These are phyloP conservation scores for Fusarium decemcellulare DNA, from an alignment of 2,329 filamentous ascomycete genomes.

Conservation along the genomic window DNA sequence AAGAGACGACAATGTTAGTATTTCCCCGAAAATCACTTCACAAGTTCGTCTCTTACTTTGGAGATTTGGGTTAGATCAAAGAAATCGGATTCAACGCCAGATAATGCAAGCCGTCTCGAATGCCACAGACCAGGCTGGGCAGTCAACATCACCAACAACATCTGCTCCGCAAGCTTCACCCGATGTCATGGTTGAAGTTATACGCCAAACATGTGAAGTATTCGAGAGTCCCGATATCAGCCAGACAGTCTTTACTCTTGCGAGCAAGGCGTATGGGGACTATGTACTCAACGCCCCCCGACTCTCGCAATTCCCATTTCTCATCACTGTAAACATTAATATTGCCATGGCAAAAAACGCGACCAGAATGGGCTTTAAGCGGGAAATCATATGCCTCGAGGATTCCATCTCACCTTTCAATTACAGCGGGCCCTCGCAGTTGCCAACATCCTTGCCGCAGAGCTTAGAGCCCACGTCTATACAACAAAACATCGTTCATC, in stretches of 20 bases:
- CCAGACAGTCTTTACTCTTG: constrained; percentile 3
- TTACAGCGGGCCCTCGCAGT: background rate
- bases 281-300: constrained; percentile 20
- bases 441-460: background rate
- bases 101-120: background rate
- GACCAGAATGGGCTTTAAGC: background rate
- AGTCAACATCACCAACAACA: background rate
- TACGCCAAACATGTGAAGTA: constrained; percentile 14
- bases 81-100: constrained; percentile 8
- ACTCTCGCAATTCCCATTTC: constrained; percentile 15
- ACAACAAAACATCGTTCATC: constrained; percentile 5
- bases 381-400: background rate
- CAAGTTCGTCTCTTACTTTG: background rate
- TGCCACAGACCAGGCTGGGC: background rate
- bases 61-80: background rate
- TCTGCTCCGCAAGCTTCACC: background rate
- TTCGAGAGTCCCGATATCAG: background rate
- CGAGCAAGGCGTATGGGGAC: constrained; percentile 20
- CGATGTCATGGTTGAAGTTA: background rate
- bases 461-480: background rate
- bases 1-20: constrained; percentile 26
- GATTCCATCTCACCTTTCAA: constrained; percentile 20
- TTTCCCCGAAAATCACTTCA: rapidly evolving
- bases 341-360: constrained; percentile 26
- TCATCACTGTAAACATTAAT: constrained; percentile 21